Percentiles rank a stretch among this genome's conserved stretches.
Evolutionary conservation across 2,329 filamentous ascomycete species (phyloP).

Genomic region (Penicillium decumbens): DNA sequence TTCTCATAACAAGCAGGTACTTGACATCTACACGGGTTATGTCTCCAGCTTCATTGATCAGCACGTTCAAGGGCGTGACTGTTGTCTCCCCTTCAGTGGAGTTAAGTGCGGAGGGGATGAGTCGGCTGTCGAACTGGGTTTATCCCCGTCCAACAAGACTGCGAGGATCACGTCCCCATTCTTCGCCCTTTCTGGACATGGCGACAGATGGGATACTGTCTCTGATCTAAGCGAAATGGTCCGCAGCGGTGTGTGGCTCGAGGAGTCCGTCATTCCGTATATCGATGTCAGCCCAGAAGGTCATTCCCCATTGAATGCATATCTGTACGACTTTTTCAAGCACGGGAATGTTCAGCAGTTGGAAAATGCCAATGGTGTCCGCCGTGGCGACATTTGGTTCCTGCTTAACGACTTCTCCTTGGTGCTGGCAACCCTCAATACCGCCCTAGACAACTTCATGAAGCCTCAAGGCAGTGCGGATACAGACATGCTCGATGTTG

Average conservation of each 20-base stretch:
- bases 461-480: conserved; percentile 16
- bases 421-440: conserved; percentile 37
- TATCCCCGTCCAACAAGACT: not conserved
- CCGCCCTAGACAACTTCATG: conserved; percentile 32
- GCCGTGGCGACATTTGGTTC: conserved; percentile 66
- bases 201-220: conserved; percentile 59
- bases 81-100: conserved; percentile 56
- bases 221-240: conserved; percentile 63
- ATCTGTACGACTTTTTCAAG: conserved; percentile 69
- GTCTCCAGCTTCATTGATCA: conserved; percentile 65
- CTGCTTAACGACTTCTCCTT: conserved; percentile 63
- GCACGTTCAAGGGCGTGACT: conserved; percentile 54
- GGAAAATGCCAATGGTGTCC: conserved; percentile 62
- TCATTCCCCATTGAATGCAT: conserved; percentile 38
- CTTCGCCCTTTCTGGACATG: conserved; percentile 12
- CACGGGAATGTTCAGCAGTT: conserved; percentile 62
- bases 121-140: not conserved
- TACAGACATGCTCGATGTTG: conserved; percentile 22
- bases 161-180: not conserved
- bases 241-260: conserved; percentile 67
- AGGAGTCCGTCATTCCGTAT: conserved; percentile 67
- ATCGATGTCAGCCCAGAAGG: conserved; percentile 59
- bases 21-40: conserved; percentile 64
- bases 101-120: conserved; percentile 26
- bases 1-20: conserved; percentile 61